phyloP scores from a whole-genome alignment of 2,329 filamentous ascomycete species.

The Fusarium equiseti region DNA sequence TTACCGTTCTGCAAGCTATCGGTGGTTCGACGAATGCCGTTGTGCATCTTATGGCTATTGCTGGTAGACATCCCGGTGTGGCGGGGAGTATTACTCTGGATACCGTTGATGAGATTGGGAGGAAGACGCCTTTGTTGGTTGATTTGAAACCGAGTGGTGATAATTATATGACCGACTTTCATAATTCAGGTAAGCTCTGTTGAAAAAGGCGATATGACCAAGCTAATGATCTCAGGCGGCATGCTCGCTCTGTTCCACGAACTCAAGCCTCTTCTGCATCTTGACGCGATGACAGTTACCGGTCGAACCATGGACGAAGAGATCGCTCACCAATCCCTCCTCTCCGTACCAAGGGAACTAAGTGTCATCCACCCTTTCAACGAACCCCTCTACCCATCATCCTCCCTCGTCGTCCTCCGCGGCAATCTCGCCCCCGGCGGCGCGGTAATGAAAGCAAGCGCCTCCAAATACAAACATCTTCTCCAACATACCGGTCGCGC shows the following conservation, averaged over 20 bases:
- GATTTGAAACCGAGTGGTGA: slow-evolving; percentile 88
- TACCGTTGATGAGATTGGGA: slow-evolving; percentile 82
- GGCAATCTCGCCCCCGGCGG: slow-evolving; percentile 88
- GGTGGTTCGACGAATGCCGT: slow-evolving; percentile 89
- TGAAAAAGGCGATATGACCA: neutral
- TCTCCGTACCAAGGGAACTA: slow-evolving; percentile 56
- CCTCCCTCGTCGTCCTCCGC: slow-evolving; percentile 83
- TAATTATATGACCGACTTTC: slow-evolving; percentile 91
- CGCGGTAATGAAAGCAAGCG: slow-evolving; percentile 91
- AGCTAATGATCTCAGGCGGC: slow-evolving; percentile 65
- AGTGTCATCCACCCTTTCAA: slow-evolving; percentile 74
- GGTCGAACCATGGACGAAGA: slow-evolving; percentile 87
- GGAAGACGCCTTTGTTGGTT: slow-evolving; percentile 83
- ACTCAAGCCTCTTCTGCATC: slow-evolving; percentile 80
- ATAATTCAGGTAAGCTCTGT: slow-evolving; percentile 61
- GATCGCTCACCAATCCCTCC: slow-evolving; percentile 75
- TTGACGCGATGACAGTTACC: slow-evolving; percentile 83
- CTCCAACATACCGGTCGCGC: slow-evolving; percentile 61
- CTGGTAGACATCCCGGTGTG: slow-evolving; percentile 76
- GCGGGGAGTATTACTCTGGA: slow-evolving; percentile 74
- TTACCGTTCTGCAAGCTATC: slow-evolving; percentile 87
- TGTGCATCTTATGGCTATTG: slow-evolving; percentile 88
- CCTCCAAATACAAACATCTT: slow-evolving; percentile 76
- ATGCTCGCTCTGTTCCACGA: slow-evolving; percentile 85
- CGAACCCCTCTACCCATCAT: slow-evolving; percentile 75